Evolutionary conservation across 345 rosid species (phyloP), one percentile per base, ranked within the genome.

Genomic region (Lepidium aucheri): DNA sequence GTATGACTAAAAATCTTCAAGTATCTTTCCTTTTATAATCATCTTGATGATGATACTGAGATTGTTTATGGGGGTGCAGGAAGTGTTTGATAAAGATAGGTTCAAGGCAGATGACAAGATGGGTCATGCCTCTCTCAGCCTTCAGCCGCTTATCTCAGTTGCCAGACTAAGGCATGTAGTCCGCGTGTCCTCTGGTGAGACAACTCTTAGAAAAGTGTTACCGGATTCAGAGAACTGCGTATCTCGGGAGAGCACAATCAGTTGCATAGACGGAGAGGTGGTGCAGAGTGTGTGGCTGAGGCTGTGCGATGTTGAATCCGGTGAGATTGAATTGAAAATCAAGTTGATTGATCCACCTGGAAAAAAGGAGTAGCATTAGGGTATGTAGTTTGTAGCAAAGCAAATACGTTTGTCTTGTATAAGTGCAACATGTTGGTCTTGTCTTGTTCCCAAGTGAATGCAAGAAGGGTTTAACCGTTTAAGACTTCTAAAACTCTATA

Each of bases 81-180:
- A 94, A 86, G 99, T 94, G 56, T 94, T 85, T 57, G 99, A 94
- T 58, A 94, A 86, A 76, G 99, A 94, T 70, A 86, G 85, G 47
- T 94, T 94, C 86, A 94, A 90, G 80, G 73, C 95, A n/a, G 99
- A 94, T 78, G 99, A 94, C 71, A 88, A 94, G 78, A 94, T 94
- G 99, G 99, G 99, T 28, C 83, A 82, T 54, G 99, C 99, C 40
- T 54, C 76, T 53, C 80, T 94, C 63, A 88, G 74, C 81, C 92
- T 94, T 72, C 99, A 90, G 64, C 96, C 96, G 2, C 78, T 94
- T 18, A 76, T 83, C 70, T 90, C 99, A 36, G 87, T 91, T 15
- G 86, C 95, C 32, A 76, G 99, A 64, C 79, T 94, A 73, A 85
- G 89, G 76, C 92, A 83, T 67, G 73, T 86, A 71, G 68, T 85